phyloP scores from a whole-genome alignment of 257 asterid genomes.

The Solanum lycopersicoides region DNA sequence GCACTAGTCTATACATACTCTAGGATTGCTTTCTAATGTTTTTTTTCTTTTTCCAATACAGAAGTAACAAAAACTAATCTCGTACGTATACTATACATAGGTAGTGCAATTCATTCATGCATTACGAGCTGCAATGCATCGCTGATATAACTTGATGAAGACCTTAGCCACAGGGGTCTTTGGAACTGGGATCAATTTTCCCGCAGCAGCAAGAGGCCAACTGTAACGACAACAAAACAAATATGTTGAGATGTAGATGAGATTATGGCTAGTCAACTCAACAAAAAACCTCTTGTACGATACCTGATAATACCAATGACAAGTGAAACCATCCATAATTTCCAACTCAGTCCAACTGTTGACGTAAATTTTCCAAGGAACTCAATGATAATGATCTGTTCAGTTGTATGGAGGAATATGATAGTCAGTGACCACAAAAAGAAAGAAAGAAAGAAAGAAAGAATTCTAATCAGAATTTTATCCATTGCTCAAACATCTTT shows the following conservation, averaged over 20 bases:
- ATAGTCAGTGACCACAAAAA: background rate
- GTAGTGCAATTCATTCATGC: background rate
- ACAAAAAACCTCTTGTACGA: background rate
- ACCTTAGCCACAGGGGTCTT: slow-evolving; percentile 74
- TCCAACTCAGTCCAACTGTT: slow-evolving; percentile 39
- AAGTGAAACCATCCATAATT: slow-evolving; percentile 63
- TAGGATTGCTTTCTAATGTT: background rate
- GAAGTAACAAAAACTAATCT: background rate
- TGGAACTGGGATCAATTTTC: slow-evolving; percentile 82
- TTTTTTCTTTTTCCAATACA: background rate
- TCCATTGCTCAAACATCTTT: background rate
- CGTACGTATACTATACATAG: background rate
- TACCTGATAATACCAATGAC: slow-evolving; percentile 65
- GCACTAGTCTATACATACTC: background rate
- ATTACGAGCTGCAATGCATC: slow-evolving; percentile 48
- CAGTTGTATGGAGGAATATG: background rate
- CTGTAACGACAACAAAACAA: slow-evolving; percentile 26
- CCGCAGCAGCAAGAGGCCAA: slow-evolving; percentile 88
- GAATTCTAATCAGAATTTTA: background rate
- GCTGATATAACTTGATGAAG: slow-evolving; percentile 60
- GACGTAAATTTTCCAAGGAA: slow-evolving; percentile 72
- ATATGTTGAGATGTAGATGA: background rate
- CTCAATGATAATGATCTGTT: slow-evolving; percentile 60
- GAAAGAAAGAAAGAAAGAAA: too few relatives aligned
- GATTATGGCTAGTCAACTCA: background rate